Evolutionary conservation across 2,329 filamentous ascomycete species (phyloP), one percentile per base, ranked within the genome.

Genomic region (Phaeosphaeriaceae sp.): DNA sequence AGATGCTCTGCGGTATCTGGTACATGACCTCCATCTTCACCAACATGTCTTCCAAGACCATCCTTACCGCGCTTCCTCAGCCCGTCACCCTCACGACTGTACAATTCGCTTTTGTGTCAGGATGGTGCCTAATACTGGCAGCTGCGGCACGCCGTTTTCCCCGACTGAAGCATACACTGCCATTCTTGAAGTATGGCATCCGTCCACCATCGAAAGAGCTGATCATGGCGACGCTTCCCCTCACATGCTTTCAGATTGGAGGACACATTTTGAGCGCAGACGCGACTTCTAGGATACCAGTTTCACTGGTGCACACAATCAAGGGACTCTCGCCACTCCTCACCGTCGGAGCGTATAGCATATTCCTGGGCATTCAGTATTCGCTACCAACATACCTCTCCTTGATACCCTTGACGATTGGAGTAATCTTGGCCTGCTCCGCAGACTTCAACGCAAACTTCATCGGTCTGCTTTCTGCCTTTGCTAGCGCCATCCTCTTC

Each of bases 31-130:
- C 94, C 45, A 95, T 96, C 62, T 83, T 98, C 68, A 97, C 95
- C 61, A 99, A 98, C 76, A 97, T 95, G 1, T 98, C 95, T 22
- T 97, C 95, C 52, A 99, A 99, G 81, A 91, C 94, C 19, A 99
- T 99, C 72, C 84, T 98, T 61, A 97, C 92, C 67, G 91, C 92
- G 45, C 92, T 97, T 66, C 88, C 91, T 57, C 95, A 92, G 78
- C 94, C 94, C 1, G 91, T 95, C 31, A 97, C 94, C 20, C 85
- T 98, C 69, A 98, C 94, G 1, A 84, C 97, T 57, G 84, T 97
- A 51, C 95, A 99, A 83, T 99, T 99, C 80, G 90, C 88, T 56
- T 93, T 97, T 71, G 94, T 99, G 42, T 92, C 92, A 11, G 87
- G 89, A 54, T 95, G 93, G 83, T 99, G 95, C 78, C 76, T 98